Evolutionary conservation across 345 rosid species (phyloP).

Genomic region (Syzygium aromaticum): DNA sequence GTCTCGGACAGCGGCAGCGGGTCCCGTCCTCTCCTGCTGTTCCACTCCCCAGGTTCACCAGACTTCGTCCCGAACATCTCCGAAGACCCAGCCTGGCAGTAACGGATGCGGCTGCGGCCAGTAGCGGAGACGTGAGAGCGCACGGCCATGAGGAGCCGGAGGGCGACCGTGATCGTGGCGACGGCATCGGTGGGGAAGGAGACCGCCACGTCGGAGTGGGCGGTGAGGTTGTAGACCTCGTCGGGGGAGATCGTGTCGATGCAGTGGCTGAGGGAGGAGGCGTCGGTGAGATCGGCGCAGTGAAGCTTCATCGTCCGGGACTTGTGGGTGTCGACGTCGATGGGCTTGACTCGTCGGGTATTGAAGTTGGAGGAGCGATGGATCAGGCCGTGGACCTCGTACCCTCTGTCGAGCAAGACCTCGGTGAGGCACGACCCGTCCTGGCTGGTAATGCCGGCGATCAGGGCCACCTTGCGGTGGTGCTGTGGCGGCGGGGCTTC

Average conservation of each 20-base stretch:
- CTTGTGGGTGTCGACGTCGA: constrained; percentile 77
- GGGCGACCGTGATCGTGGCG: constrained; percentile 59
- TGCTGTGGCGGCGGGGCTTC: neutral
- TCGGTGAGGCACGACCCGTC: constrained; percentile 83
- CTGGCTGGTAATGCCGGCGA: constrained; percentile 85
- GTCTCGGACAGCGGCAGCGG: constrained; percentile 73
- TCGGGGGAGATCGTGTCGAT: constrained; percentile 70
- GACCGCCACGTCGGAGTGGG: constrained; percentile 78
- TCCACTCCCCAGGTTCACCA: constrained; percentile 15
- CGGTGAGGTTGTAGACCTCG: constrained; percentile 91
- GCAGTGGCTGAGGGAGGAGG: constrained; percentile 91
- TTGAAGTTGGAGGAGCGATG: constrained; percentile 79
- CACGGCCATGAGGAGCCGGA: constrained; percentile 75
- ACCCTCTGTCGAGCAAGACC: constrained; percentile 66
- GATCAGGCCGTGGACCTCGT: constrained; percentile 75
- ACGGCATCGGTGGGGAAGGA: constrained; percentile 86
- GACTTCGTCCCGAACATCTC: neutral
- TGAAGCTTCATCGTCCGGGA: constrained; percentile 26
- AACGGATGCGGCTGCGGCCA: constrained; percentile 49
- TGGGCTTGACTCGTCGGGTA: constrained; percentile 68
- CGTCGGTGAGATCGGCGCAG: constrained; percentile 20
- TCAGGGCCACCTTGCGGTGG: constrained; percentile 35
- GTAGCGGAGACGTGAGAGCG: constrained; percentile 66
- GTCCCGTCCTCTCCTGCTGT: constrained; percentile 78
- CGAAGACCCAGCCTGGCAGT: constrained; percentile 63